Evolutionary conservation across 192 early-diverging fungal genomes (phyloP).

Genomic region (Coemansia javaensis): DNA sequence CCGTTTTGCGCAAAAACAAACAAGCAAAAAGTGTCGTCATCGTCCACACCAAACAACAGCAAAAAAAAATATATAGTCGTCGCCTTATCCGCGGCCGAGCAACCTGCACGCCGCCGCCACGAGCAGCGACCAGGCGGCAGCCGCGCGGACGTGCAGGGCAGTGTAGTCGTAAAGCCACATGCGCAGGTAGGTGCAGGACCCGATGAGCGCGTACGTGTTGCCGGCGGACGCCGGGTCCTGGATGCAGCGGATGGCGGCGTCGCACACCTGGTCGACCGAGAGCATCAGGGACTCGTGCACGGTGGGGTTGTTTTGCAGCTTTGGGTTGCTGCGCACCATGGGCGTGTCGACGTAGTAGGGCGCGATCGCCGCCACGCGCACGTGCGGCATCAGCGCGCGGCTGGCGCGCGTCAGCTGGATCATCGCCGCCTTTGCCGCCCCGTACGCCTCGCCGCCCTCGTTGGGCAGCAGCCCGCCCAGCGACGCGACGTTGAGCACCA

Average conservation of each 20-base stretch:
- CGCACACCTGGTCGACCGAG: constrained; percentile 30
- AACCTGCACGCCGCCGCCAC: neutral
- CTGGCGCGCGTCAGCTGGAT: constrained; percentile 36
- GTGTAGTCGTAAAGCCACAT: constrained; percentile 34
- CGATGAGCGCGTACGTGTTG: constrained; percentile 22
- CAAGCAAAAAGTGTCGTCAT: no score
- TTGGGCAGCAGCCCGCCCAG: constrained; percentile 40
- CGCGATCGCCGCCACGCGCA: constrained; percentile 32
- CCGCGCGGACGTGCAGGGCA: constrained; percentile 8
- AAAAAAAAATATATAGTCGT: no score
- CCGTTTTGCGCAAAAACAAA: no score
- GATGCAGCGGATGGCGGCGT: constrained; percentile 14
- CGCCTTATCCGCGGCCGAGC: neutral
- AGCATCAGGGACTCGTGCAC: constrained; percentile 33
- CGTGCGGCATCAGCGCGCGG: constrained; percentile 14
- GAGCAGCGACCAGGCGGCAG: constrained; percentile 19
- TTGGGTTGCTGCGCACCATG: constrained; percentile 42
- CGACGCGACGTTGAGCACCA: constrained; percentile 37
- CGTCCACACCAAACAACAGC: no score
- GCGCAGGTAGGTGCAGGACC: constrained; percentile 10
- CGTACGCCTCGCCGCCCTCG: constrained; percentile 37
- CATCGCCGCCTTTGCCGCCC: constrained; percentile 35
- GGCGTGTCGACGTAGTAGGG: constrained; percentile 43
- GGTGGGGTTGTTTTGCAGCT: constrained; percentile 33
- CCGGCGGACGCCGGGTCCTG: constrained; percentile 18